phyloP scores from a whole-genome alignment of 495 filamentous ascomycete genomes.

The Neurospora discreta region DNA sequence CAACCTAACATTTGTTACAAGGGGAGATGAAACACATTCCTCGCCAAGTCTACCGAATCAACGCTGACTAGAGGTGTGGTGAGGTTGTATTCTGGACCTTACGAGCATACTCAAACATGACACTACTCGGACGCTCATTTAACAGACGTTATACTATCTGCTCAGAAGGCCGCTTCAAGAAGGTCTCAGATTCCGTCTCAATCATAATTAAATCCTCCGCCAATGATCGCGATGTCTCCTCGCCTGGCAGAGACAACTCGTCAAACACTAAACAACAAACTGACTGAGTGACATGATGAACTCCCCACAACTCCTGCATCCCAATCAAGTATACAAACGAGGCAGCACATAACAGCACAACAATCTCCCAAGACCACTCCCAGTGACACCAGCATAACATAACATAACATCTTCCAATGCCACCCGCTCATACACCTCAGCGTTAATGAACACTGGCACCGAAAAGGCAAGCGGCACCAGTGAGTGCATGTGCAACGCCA shows the following conservation, averaged over 20 bases:
- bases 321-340: neutral
- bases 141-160: neutral
- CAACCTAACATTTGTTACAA: neutral
- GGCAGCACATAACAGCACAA: neutral
- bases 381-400: neutral
- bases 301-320: neutral
- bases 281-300: neutral
- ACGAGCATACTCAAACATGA: neutral
- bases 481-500: neutral
- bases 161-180: neutral
- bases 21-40: neutral
- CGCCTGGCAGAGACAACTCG: neutral
- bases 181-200: neutral
- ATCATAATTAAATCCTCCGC: neutral
- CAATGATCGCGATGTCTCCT: neutral
- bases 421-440: neutral
- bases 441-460: neutral
- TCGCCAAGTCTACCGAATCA: neutral
- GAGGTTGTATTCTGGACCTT: neutral
- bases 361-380: neutral
- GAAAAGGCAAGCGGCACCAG: neutral
- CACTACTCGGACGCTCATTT: neutral
- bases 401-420: neutral
- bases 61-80: neutral
- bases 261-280: neutral